These are phyloP conservation scores for Tubosaeta sp. DNA, from an alignment of 768 basidiomycete species.

Conservation along the genomic window DNA sequence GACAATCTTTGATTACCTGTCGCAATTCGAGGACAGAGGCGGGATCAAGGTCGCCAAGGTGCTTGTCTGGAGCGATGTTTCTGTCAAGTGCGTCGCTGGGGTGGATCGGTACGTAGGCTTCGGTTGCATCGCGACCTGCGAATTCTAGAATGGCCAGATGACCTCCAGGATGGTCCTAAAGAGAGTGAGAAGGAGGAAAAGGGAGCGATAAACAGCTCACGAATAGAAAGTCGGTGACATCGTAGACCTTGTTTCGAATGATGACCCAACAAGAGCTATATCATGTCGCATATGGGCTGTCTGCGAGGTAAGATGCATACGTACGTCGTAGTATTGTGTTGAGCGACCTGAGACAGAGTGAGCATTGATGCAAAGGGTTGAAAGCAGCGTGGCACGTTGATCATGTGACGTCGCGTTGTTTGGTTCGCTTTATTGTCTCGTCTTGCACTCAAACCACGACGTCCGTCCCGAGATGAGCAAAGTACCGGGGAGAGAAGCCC, in stretches of 20 bases:
- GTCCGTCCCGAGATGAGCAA: conserved; percentile 34
- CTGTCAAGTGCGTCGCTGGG: conserved; percentile 75
- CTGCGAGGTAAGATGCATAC: conserved; percentile 10
- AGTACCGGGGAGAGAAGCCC: conserved; percentile 40
- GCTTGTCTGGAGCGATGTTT: conserved; percentile 64
- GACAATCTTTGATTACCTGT: conserved; percentile 35
- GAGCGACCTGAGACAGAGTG: conserved; percentile 53
- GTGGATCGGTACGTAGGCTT: conserved; percentile 77
- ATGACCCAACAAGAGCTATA: conserved; percentile 83
- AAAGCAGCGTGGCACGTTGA: conserved; percentile 1
- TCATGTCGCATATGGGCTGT: conserved; percentile 7
- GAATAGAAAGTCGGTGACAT: conserved; percentile 74
- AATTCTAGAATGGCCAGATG: conserved; percentile 76
- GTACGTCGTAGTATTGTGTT: conserved; percentile 53
- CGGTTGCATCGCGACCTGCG: conserved; percentile 82
- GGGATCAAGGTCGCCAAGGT: conserved; percentile 61
- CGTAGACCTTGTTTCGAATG: conserved; percentile 76
- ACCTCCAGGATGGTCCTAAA: conserved; percentile 78
- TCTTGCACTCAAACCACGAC: conserved; percentile 45
- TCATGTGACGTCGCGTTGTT: conserved; percentile 51
- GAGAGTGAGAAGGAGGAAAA: background rate
- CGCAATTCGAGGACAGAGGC: conserved; percentile 38
- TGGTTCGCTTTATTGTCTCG: conserved; percentile 38
- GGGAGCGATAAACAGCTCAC: conserved; percentile 32
- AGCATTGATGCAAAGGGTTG: conserved; percentile 13